Base-by-base conservation (phyloP, 176 grass and related monocot genomes). In the Paspalum vaginatum region DNA sequence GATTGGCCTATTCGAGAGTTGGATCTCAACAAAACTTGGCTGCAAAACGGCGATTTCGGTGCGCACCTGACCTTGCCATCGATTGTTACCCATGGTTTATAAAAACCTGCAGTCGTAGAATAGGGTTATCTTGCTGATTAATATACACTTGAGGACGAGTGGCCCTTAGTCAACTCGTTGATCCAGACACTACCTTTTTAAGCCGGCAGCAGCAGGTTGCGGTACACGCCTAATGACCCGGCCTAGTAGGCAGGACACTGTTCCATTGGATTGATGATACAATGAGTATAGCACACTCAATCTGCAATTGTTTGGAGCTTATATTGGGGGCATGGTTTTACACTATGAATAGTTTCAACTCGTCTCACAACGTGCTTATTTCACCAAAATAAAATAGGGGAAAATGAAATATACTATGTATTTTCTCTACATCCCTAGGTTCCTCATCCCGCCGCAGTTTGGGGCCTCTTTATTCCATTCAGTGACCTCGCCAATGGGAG, bases 121-220 rank as follows among this genome's bases (percentile, higher is more conserved):
- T 83, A 83, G 40, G 73, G 58, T 83, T 88, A 83, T 60, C 86
- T 62, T 73, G 80, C 80, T 66, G 7, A 13, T 20, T 83, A 72
- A 16, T 63, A 48, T 63, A 55, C 22, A 11, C 22, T 16, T 5
- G 72, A 9, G 20, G 21, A 20, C 80, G 83, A 83, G 16, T 83
- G 73, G 54, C 18, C 15, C 12, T 22, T 64, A 65, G 73, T 78
- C 56, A 83, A 56, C 48, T 65, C 49, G 21, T 62, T 78, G 59
- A 57, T 87, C 47, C 20, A 12, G 20, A 41, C 40, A 27, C 10
- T 20, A 16, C 16, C n/a, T 57, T 63, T 77, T 45, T 11, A 37
- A 20, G 26, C 22, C 18, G 13, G 4, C 41, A 76, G 56, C 48
- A n/a, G 16, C 85, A 61, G 21, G 61, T 59, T 73, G 56, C 8